Base-by-base conservation (phyloP, 257 asterid species). In the Parsonsia alboflavescens region DNA sequence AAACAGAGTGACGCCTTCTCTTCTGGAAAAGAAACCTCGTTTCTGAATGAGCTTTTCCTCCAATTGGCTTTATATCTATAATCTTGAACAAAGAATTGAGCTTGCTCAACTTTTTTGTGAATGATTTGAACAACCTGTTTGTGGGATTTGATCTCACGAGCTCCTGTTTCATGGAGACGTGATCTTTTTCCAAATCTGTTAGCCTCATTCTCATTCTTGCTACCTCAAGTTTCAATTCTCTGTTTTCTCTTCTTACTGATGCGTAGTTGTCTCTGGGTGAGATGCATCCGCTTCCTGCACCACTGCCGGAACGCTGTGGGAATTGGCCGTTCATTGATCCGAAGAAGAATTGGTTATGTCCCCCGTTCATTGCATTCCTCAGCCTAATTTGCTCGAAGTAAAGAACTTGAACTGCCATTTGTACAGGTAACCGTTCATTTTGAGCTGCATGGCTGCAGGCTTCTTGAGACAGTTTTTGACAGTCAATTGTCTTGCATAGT, bases 391-490 rank as follows among this genome's bases (percentile, higher is more conserved):
- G 99, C 74, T 94, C 99, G 0, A 94, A 94, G 89, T 94, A 94
- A 21, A 94, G 88, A 11, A 94, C 99, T 75, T 94, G 99, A 46
- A 94, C 97, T 0, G 97, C 97, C 97, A 90, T 94, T 63, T 94
- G 98, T 15, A 94, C 97, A 0, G 99, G 99, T 1, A 94, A 80
- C 2, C 97, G 82, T 75, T 94, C 99, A 73, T 94, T 94, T 78
- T 94, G 99, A 36, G 99, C 97, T 6, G 99, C 99, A 28, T 94
- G 99, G 89, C 97, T 94, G 91, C 99, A 94, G 16, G 97, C 99
- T 79, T 94, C 99, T 83, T 94, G 96, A 0, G 97, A 88, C 5
- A 94, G 86, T 68, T 92, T 94, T 75, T 92, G 99, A 73, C 92
- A 86, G 82, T 94, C 95, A 1, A 94, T 92, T 7, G 93, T 84